Evolutionary conservation across 306 rosid species (phyloP), one percentile per base, ranked within the genome.

Genomic region (Inga laurina): DNA sequence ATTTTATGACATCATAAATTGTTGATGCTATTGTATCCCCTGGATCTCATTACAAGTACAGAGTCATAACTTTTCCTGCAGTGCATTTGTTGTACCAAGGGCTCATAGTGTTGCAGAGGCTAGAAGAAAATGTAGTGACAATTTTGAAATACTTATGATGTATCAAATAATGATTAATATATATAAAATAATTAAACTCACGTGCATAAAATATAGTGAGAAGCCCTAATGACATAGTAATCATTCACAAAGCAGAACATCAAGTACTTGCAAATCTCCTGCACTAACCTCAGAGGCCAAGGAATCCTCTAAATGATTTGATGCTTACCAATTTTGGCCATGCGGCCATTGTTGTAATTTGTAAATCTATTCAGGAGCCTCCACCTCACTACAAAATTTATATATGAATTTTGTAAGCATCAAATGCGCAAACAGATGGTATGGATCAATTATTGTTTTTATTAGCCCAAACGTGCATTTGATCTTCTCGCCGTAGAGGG

Each of bases 1-100:
- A 59, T 76, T n/a, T 59, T 75, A 37, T 48, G 35, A 10, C 32
- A 66, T 72, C 67, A 34, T 75, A 69, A 71, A 49, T 76, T 72
- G 37, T 41, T 75, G 54, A 75, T 64, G 56, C 56, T 49, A 4
- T 49, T 15, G 56, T 4, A 49, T 49, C 56, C 19, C 56, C 56
- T 15, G 19, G 19, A 49, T 49, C 56, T 49, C 56, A 49, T 49
- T 15, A 49, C 19, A 49, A 49, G 56, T 49, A 15, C 19, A 49
- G 7, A 15, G 56, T 49, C 16, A 14, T 49, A 49, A 15, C 19
- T 49, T 48, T 11, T 48, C 5, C 19, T 49, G 56, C 56, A 49
- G 19, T 49, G 19, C 7, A 49, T 49, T 49, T 49, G 5, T 48
- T 15, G 56, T 49, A 15, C 56, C 3, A 49, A 49, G 19, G 56